Percentiles rank a stretch among this genome's conserved stretches.
Conservation (phyloP, 2,329 filamentous ascomycete genomes). For the Phoma sp. region DNA sequence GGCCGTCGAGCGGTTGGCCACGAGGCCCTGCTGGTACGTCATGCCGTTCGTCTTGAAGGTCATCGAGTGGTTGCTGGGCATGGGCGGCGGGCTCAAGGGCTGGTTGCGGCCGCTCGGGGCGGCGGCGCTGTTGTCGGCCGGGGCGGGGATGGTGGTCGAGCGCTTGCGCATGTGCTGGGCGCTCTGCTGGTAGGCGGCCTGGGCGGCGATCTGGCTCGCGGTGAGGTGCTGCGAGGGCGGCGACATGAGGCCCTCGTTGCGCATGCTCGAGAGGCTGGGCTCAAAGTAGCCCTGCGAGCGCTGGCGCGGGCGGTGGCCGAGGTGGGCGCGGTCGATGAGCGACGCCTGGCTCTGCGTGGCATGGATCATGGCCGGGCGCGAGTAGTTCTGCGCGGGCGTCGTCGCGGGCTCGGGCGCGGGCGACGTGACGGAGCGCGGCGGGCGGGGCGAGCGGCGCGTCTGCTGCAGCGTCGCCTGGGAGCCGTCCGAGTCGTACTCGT, state of each 20-base stretch:
- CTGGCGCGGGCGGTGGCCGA: constrained; percentile 68
- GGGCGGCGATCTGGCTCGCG: constrained; percentile 82
- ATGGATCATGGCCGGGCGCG: constrained; percentile 48
- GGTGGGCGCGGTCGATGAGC: constrained; percentile 20
- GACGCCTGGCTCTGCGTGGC: constrained; percentile 33
- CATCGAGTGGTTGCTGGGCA: constrained; percentile 45
- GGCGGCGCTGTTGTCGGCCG: constrained; percentile 40
- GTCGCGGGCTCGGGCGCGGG: constrained; percentile 33
- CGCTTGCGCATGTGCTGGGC: constrained; percentile 66
- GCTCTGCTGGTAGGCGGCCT: constrained; percentile 74
- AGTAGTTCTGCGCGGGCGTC: constrained; percentile 45
- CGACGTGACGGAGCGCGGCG: constrained; percentile 34
- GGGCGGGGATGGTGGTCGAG: constrained; percentile 75
- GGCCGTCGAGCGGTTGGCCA: constrained; percentile 69
- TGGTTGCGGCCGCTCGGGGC: constrained; percentile 38
- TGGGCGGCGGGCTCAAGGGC: constrained; percentile 65
- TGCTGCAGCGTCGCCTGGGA: constrained; percentile 49
- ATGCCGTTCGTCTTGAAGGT: constrained; percentile 52
- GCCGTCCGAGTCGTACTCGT: constrained; percentile 51
- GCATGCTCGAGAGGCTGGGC: constrained; percentile 70
- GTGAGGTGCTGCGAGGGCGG: constrained; percentile 55
- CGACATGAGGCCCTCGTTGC: constrained; percentile 35
- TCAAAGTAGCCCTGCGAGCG: constrained; percentile 80
- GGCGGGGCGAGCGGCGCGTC: constrained; percentile 48
- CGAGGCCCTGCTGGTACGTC: constrained; percentile 68